Percentiles rank a stretch among this genome's conserved stretches.
These are phyloP conservation scores for Otatea glauca DNA, from an alignment of 176 grass and related monocot species.

Conservation along the genomic window DNA sequence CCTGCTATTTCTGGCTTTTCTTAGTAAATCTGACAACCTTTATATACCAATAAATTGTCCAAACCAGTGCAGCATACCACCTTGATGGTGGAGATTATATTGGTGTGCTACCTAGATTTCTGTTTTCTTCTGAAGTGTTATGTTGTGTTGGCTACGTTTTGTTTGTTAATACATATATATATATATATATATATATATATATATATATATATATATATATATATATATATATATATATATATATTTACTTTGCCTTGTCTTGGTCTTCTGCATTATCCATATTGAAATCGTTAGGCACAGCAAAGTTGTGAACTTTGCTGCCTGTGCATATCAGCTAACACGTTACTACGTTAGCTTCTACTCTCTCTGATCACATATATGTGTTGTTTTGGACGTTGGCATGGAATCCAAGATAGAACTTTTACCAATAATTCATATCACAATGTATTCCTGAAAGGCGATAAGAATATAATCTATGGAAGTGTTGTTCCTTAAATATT, in stretches of 20 bases:
- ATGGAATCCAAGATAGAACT: not conserved
- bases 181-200: too few relatives aligned
- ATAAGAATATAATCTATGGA: not conserved
- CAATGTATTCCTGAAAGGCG: not conserved
- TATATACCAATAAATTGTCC: not conserved
- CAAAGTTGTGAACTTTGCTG: not conserved
- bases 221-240: too few relatives aligned
- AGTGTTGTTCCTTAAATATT: not conserved
- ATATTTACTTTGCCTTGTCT: not conserved
- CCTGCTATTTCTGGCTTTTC: not conserved
- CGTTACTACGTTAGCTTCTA: not conserved
- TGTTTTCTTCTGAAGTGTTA: not conserved
- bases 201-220: too few relatives aligned
- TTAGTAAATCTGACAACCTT: not conserved
- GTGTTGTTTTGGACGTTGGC: not conserved
- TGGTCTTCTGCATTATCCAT: not conserved
- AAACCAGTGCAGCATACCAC: not conserved
- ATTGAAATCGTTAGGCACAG: not conserved
- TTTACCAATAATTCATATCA: not conserved
- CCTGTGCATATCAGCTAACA: not conserved
- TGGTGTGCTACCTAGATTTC: not conserved
- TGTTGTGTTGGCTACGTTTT: not conserved
- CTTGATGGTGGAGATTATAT: not conserved
- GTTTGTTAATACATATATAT: not conserved
- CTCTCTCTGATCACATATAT: not conserved